Conservation (phyloP, 1,284 basidiomycete species). For the Moesziomyces aphidis region DNA sequence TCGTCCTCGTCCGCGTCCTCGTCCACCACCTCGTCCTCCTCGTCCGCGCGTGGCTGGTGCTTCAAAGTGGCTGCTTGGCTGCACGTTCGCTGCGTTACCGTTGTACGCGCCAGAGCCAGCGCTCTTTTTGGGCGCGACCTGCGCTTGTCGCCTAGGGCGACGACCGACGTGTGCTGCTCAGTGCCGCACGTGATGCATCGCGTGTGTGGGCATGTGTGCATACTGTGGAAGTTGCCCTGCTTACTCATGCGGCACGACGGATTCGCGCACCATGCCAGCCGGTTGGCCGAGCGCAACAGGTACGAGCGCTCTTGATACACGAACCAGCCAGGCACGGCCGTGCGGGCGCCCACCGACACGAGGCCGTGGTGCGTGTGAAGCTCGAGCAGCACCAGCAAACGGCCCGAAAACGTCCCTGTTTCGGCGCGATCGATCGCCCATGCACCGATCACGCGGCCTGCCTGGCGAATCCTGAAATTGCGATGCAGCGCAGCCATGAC, state of each 20-base stretch:
- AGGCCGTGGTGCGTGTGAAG: slow-evolving; percentile 9
- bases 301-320: slow-evolving; percentile 20
- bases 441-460: slow-evolving; percentile 19
- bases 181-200: slow-evolving; percentile 22
- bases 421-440: slow-evolving; percentile 20
- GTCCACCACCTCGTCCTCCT: too few relatives aligned
- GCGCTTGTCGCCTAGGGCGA: slow-evolving; percentile 12
- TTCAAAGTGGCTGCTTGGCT: too few relatives aligned
- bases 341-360: slow-evolving; percentile 8
- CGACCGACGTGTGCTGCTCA: slow-evolving; percentile 14
- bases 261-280: slow-evolving; percentile 29
- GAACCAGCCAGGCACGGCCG: slow-evolving; percentile 35
- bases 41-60: too few relatives aligned
- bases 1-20: too few relatives aligned
- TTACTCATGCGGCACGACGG: slow-evolving; percentile 16
- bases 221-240: slow-evolving; percentile 26
- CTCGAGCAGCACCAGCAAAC: slow-evolving; percentile 31
- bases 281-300: slow-evolving; percentile 27
- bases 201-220: slow-evolving; percentile 14
- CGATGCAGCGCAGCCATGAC: neutral
- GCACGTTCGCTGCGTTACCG: too few relatives aligned
- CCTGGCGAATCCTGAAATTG: slow-evolving; percentile 8
- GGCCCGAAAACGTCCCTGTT: slow-evolving; percentile 18
- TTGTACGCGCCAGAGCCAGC: too few relatives aligned
- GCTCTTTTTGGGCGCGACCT: slow-evolving; percentile 21